Percentiles rank a stretch among this genome's conserved stretches.
Conservation (phyloP, 345 rosid genomes). For the Euphorbia pulcherrima region DNA sequence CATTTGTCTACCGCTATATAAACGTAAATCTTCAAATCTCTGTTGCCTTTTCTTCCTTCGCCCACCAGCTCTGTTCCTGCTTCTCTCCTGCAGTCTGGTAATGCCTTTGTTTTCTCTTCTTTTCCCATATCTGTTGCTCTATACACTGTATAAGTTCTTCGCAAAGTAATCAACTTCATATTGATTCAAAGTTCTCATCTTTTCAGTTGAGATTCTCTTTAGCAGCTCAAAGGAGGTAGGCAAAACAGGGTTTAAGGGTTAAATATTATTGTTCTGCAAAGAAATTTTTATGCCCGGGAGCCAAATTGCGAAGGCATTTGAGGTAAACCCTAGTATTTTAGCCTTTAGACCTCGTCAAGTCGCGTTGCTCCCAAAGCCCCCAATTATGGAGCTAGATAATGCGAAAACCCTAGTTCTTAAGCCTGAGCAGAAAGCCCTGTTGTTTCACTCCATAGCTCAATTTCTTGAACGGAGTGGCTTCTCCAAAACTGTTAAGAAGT, state of each 20-base stretch:
- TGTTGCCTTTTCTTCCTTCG: too few relatives aligned
- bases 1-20: too few relatives aligned
- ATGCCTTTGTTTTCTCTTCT: too few relatives aligned
- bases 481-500: conserved; percentile 64
- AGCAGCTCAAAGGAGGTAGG: neutral
- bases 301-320: conserved; percentile 8
- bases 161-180: neutral
- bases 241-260: neutral
- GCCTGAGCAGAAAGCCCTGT: conserved; percentile 35
- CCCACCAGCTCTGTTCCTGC: too few relatives aligned
- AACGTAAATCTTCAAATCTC: too few relatives aligned
- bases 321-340: conserved; percentile 32
- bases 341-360: conserved; percentile 61
- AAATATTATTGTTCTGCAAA: neutral
- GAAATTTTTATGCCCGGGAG: conserved; percentile 21
- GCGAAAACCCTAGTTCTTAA: conserved; percentile 17
- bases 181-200: neutral
- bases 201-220: neutral
- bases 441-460: conserved; percentile 51
- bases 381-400: conserved; percentile 24
- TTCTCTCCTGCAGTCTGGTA: too few relatives aligned
- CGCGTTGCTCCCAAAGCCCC: conserved; percentile 25
- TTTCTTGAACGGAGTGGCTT: conserved; percentile 54
- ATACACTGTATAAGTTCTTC: neutral
- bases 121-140: too few relatives aligned